These are phyloP conservation scores for Silene uniflora DNA, from an alignment of 148 eudicot species.

Conservation along the genomic window DNA sequence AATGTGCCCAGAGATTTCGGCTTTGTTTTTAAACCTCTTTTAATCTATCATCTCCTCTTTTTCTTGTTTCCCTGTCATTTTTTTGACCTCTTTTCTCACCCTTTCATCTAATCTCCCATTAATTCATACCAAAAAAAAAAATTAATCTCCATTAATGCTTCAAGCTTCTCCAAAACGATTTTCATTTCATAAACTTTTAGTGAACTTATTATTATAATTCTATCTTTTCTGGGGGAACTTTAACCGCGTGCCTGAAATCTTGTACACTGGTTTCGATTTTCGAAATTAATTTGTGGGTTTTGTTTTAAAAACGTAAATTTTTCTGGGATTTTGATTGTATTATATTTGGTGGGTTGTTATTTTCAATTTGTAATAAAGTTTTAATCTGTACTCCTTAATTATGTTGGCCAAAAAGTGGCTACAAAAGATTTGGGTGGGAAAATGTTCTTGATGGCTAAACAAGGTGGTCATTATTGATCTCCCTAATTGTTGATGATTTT, in stretches of 20 bases:
- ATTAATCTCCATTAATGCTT: no score
- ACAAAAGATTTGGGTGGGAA: slow-evolving; percentile 41
- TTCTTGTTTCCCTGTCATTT: no score
- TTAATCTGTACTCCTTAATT: no score
- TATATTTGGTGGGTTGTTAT: neutral
- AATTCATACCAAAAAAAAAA: no score
- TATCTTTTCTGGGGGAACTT: slow-evolving; percentile 11
- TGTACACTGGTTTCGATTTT: neutral
- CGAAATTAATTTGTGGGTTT: slow-evolving; percentile 4
- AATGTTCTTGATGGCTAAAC: slow-evolving; percentile 56
- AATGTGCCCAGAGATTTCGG: no score
- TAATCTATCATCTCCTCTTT: no score
- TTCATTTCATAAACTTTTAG: no score
- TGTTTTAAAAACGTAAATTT: neutral
- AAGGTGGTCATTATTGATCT: slow-evolving; percentile 75
- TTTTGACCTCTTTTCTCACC: no score
- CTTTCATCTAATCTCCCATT: no score
- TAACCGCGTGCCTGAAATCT: neutral
- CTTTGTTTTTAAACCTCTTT: no score
- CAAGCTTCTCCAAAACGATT: no score
- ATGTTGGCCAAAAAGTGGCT: slow-evolving; percentile 26
- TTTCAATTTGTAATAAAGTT: neutral
- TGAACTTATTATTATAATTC: neutral
- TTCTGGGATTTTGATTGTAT: slow-evolving; percentile 14
- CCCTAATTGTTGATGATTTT: neutral